Percentiles rank a stretch among this genome's conserved stretches.
phyloP scores from a whole-genome alignment of 352 stramenopile species.

The Phytophthora melonis region DNA sequence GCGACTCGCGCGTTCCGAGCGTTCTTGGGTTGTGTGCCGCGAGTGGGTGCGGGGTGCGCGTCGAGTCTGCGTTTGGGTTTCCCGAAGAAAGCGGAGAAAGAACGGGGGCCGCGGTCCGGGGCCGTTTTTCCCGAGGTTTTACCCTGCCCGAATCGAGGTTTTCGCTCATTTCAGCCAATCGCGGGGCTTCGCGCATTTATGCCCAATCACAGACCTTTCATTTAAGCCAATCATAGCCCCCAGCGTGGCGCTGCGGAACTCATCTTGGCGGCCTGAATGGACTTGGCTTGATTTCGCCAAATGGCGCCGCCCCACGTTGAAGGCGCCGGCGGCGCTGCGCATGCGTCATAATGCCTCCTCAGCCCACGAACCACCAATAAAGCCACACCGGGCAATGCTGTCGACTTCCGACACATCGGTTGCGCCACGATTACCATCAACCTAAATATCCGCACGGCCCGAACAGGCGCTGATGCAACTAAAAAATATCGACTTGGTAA shows the following conservation, averaged over 20 bases:
- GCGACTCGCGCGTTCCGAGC: slow-evolving; percentile 33
- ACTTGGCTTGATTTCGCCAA: slow-evolving; percentile 4
- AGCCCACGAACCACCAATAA: neutral
- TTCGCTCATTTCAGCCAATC: slow-evolving; percentile 35
- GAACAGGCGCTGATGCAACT: neutral
- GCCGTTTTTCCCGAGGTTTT: slow-evolving; percentile 20
- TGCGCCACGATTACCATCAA: neutral
- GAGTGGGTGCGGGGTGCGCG: slow-evolving; percentile 28
- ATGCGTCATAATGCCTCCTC: too few relatives aligned
- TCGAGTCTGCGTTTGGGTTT: slow-evolving; percentile 37
- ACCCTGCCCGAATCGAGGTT: slow-evolving; percentile 7
- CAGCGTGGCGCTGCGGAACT: slow-evolving; percentile 30
- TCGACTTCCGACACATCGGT: neutral
- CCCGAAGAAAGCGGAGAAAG: slow-evolving; percentile 30
- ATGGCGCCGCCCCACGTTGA: slow-evolving; percentile 20
- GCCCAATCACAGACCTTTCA: neutral
- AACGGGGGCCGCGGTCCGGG: slow-evolving; percentile 17
- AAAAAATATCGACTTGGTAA: neutral
- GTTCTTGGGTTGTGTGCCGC: slow-evolving; percentile 45
- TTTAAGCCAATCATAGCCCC: slow-evolving; percentile 37
- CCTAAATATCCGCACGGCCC: neutral
- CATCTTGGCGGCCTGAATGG: neutral
- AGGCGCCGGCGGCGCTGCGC: slow-evolving; percentile 1
- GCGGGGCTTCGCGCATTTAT: neutral
- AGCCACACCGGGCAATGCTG: neutral